Evolutionary conservation across 1,139 yeast species (phyloP).

Genomic region (Blastobotrys apis): DNA sequence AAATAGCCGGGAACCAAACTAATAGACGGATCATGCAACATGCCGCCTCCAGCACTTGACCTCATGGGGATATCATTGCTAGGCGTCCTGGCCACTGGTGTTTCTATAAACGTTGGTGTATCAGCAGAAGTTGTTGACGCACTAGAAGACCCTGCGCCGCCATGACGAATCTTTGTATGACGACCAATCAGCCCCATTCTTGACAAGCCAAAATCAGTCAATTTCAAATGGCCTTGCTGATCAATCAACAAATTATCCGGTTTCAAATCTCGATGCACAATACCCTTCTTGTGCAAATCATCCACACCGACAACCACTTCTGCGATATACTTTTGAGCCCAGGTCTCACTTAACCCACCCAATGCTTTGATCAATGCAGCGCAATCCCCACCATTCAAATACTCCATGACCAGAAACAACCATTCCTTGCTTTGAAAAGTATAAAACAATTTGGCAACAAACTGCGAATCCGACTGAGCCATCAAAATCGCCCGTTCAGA

Average conservation of each 20-base stretch:
- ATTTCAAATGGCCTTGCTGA: slow-evolving; percentile 77
- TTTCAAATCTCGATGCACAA: slow-evolving; percentile 90
- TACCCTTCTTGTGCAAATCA: slow-evolving; percentile 81
- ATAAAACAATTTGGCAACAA: slow-evolving; percentile 83
- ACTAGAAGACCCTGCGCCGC: slow-evolving; percentile 1
- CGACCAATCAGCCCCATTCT: slow-evolving; percentile 85
- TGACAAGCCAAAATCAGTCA: slow-evolving; percentile 93
- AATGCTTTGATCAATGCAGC: slow-evolving; percentile 78
- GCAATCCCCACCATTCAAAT: slow-evolving; percentile 92
- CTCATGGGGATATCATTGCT: background rate
- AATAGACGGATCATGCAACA: slow-evolving; percentile 27
- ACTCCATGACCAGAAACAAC: slow-evolving; percentile 92
- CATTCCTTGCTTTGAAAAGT: slow-evolving; percentile 88
- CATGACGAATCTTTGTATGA: slow-evolving; percentile 41
- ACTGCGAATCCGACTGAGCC: slow-evolving; percentile 92
- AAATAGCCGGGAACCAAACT: slow-evolving; percentile 33
- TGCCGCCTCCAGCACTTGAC: slow-evolving; percentile 4
- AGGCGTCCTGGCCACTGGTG: background rate
- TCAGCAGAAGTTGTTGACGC: slow-evolving; percentile 1
- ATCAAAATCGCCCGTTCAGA: slow-evolving; percentile 96
- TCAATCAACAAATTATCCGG: slow-evolving; percentile 93
- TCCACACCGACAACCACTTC: slow-evolving; percentile 89
- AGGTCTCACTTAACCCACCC: slow-evolving; percentile 72
- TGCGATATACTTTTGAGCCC: slow-evolving; percentile 85
- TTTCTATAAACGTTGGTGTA: background rate